Percentiles rank a stretch among this genome's conserved stretches.
Evolutionary conservation across 1,284 basidiomycete genomes (phyloP).

Genomic region (Ganoderma multipileum): DNA sequence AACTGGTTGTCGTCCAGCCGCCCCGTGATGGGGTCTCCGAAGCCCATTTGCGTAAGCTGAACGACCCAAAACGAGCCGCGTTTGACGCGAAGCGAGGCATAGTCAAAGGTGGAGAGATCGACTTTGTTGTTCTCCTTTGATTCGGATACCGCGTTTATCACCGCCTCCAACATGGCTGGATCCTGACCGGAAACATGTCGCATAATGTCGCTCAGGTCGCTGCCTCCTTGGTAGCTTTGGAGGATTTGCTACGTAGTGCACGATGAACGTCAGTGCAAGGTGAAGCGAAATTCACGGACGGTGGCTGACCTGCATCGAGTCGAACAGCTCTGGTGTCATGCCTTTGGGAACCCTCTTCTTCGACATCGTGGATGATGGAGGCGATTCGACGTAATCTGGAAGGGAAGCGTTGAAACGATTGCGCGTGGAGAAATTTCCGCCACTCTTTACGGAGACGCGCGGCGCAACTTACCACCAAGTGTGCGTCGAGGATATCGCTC

Average conservation of each 20-base stretch:
- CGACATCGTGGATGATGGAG: not conserved
- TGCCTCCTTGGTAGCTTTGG: conserved; percentile 6
- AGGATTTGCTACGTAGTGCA: conserved; percentile 4
- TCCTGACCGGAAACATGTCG: conserved; percentile 20
- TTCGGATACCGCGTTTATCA: conserved; percentile 12
- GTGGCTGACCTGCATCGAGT: conserved; percentile 10
- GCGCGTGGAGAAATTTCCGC: not conserved
- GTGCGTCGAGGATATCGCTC: not conserved
- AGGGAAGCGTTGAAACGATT: not conserved
- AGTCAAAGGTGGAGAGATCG: conserved; percentile 39
- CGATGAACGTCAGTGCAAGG: not conserved
- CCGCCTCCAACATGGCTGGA: conserved; percentile 14
- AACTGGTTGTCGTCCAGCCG: conserved; percentile 13
- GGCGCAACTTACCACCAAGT: not conserved
- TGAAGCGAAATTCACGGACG: not conserved
- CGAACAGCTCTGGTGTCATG: conserved; percentile 8
- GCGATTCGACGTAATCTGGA: not conserved
- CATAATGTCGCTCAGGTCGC: conserved; percentile 20
- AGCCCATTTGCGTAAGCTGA: conserved; percentile 35
- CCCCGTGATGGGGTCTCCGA: conserved; percentile 11
- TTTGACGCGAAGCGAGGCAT: conserved; percentile 34
- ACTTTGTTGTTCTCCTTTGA: conserved; percentile 5
- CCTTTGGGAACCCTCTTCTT: conserved; percentile 1
- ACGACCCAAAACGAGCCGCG: conserved; percentile 43
- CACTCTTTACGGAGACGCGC: not conserved